Conservation (phyloP, 768 basidiomycete species). For the Tephrocybe sp. region DNA sequence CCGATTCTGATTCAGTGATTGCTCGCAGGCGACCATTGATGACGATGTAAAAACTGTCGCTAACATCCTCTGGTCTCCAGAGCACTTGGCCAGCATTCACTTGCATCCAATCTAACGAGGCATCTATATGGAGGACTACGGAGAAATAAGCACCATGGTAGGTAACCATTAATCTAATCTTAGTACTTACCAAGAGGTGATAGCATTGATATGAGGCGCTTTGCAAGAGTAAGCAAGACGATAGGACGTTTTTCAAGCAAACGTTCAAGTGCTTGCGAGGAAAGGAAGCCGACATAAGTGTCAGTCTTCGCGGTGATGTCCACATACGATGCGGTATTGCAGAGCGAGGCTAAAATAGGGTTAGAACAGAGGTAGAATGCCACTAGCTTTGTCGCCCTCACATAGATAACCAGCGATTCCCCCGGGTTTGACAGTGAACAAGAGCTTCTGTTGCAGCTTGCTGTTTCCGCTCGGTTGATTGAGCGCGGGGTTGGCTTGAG, state of each 20-base stretch:
- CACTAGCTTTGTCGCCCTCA: constrained; percentile 26
- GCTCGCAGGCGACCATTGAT: constrained; percentile 95
- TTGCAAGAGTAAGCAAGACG: constrained; percentile 91
- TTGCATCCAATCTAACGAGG: constrained; percentile 98
- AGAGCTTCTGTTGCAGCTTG: constrained; percentile 54
- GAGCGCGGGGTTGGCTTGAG: constrained; percentile 13
- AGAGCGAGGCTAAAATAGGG: constrained; percentile 70
- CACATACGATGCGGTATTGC: constrained; percentile 91
- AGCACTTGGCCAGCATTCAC: constrained; percentile 93
- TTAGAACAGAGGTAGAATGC: background rate
- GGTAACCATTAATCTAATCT: background rate
- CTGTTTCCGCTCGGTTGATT: constrained; percentile 15
- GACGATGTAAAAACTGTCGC: constrained; percentile 97
- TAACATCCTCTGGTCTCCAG: constrained; percentile 87
- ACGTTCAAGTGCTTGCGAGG: constrained; percentile 83
- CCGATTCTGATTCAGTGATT: constrained; percentile 76
- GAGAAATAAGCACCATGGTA: background rate
- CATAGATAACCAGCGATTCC: constrained; percentile 97
- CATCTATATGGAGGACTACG: constrained; percentile 92
- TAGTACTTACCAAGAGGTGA: constrained; percentile 80
- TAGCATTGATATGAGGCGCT: constrained; percentile 91
- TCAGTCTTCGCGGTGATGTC: constrained; percentile 98
- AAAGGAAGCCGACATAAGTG: constrained; percentile 95
- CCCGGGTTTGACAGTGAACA: constrained; percentile 96
- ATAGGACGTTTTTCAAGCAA: constrained; percentile 94